Conservation (phyloP, 2,329 filamentous ascomycete species). For the Alternaria gansuensis region DNA sequence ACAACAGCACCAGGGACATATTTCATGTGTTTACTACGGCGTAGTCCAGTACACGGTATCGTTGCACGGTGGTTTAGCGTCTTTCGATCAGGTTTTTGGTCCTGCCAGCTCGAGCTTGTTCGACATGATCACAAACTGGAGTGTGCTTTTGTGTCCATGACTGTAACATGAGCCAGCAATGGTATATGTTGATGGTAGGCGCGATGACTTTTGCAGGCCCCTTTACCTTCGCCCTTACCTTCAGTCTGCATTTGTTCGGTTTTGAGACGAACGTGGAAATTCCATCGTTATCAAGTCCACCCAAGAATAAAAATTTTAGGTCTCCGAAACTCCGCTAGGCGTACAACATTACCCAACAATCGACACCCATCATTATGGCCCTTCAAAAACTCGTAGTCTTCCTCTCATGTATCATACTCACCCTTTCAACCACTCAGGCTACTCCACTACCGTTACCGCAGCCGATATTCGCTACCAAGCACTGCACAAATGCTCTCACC, state of each 20-base stretch:
- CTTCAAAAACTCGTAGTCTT: neutral
- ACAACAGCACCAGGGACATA: slow-evolving; percentile 16
- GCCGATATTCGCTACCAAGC: slow-evolving; percentile 9
- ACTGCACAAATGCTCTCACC: slow-evolving; percentile 24
- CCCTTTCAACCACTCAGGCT: slow-evolving; percentile 5
- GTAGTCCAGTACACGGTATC: slow-evolving; percentile 8
- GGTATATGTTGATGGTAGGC: slow-evolving; percentile 12
- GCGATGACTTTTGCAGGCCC: neutral
- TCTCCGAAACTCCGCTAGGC: neutral
- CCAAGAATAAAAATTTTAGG: neutral
- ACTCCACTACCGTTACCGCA: neutral
- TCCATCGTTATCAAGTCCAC: neutral
- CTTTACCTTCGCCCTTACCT: neutral
- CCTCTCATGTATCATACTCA: slow-evolving; percentile 3
- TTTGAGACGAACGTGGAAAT: neutral
- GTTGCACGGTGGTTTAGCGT: slow-evolving; percentile 17
- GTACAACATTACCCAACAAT: neutral
- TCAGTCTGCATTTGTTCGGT: neutral
- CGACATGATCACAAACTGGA: slow-evolving; percentile 26
- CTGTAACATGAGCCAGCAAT: slow-evolving; percentile 2
- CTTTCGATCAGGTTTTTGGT: slow-evolving; percentile 18
- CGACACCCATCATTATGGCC: neutral
- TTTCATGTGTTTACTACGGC: slow-evolving; percentile 13
- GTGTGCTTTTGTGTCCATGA: slow-evolving; percentile 25
- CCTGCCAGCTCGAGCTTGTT: slow-evolving; percentile 16